These are phyloP conservation scores for Aspergillus leporis DNA, from an alignment of 495 filamentous ascomycete species.

Conservation along the genomic window DNA sequence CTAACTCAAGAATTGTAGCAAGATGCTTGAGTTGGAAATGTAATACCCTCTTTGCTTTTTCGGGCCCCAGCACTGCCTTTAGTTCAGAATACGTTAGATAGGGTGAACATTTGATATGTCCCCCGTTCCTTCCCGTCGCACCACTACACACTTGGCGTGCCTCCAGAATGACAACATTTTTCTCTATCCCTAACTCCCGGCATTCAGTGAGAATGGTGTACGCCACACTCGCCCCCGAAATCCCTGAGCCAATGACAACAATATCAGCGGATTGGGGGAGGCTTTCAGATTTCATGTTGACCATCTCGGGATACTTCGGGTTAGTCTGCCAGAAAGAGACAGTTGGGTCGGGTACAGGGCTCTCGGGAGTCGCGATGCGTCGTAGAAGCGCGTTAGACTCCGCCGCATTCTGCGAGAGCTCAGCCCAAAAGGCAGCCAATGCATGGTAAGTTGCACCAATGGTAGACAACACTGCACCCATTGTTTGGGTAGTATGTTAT, in stretches of 20 bases:
- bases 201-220: conserved; percentile 50
- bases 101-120: conserved; percentile 40
- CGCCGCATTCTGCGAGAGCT: background rate
- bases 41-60: conserved; percentile 20
- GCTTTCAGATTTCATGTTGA: conserved; percentile 42
- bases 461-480: background rate
- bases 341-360: conserved; percentile 58
- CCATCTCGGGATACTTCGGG: conserved; percentile 43
- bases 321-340: conserved; percentile 67
- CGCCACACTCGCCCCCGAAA: conserved; percentile 61
- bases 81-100: conserved; percentile 31
- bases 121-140: conserved; percentile 62
- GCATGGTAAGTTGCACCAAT: background rate
- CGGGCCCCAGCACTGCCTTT: conserved; percentile 24
- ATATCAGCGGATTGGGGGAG: conserved; percentile 52
- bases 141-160: conserved; percentile 76
- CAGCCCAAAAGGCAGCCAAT: background rate
- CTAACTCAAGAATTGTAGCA: conserved; percentile 12
- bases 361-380: conserved; percentile 7
- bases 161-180: conserved; percentile 68
- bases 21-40: conserved; percentile 10
- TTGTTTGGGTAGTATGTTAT: background rate
- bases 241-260: conserved; percentile 68
- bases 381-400: conserved; percentile 1
- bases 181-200: conserved; percentile 2